Conservation (phyloP, 805 yeast genomes). For the Candida pseudofarinosa region DNA sequence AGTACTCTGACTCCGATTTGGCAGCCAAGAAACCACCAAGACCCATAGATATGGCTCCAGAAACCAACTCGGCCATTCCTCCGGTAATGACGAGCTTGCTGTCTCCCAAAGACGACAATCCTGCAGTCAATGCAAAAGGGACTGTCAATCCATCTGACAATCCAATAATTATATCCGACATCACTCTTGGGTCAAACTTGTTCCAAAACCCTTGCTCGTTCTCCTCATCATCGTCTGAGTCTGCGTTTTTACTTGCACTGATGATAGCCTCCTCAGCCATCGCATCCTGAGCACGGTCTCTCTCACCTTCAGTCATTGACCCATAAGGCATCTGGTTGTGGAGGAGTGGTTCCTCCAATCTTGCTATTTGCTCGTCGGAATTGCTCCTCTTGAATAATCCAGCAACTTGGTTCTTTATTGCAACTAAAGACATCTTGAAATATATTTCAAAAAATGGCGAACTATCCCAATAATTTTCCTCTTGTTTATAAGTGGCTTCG, state of each 20-base stretch:
- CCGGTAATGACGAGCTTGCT: slow-evolving; percentile 91
- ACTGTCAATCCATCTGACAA: slow-evolving; percentile 94
- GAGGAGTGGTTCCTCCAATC: slow-evolving; percentile 28
- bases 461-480: neutral
- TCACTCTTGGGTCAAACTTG: slow-evolving; percentile 81
- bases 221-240: slow-evolving; percentile 21
- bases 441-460: neutral
- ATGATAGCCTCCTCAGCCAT: slow-evolving; percentile 35
- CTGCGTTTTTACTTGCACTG: slow-evolving; percentile 21
- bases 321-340: slow-evolving; percentile 37
- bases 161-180: slow-evolving; percentile 92
- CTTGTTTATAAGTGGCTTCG: too few relatives aligned
- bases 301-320: slow-evolving; percentile 18
- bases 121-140: slow-evolving; percentile 98
- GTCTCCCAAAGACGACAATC: slow-evolving; percentile 86
- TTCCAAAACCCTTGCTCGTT: slow-evolving; percentile 39
- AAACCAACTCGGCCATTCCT: slow-evolving; percentile 94
- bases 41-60: slow-evolving; percentile 98
- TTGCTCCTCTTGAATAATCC: slow-evolving; percentile 19
- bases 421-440: slow-evolving; percentile 26
- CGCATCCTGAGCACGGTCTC: slow-evolving; percentile 31
- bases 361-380: slow-evolving; percentile 28
- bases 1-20: slow-evolving; percentile 76
- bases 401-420: slow-evolving; percentile 33
- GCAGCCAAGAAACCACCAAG: slow-evolving; percentile 97